Base-by-base conservation (phyloP, 75 land plant genomes). In the Picea sitchensis region DNA sequence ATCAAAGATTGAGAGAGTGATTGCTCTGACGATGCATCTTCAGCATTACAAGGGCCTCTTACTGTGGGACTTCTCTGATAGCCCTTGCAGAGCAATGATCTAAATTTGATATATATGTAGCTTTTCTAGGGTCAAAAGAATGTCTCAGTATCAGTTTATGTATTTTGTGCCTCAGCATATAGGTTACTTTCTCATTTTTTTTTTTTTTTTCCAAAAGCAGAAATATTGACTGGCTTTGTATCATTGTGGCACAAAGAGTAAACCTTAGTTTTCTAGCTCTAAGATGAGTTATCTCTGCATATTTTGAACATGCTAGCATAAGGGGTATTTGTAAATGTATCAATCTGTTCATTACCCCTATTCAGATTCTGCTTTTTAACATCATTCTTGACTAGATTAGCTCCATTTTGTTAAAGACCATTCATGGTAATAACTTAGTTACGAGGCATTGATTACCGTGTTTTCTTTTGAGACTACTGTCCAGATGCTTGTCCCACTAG, bases 151-250 rank as follows among this genome's bases (percentile, higher is more conserved):
- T 44, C 36, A 41, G 44, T 71, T 71, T 44, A n/a, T 67, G 2
- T 67, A 17, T 20, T 71, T 71, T 64, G 15, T 71, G 23, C 41
- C 44, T 47, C 20, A 44, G 47, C 74, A 18, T 32, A 18, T 71
- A 71, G 74, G 18, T 3, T 44, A 38, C 73, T 34, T 36, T 69
- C 6, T 44, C 17, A 41, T 69, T 69, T 69, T 41, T 2, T 41
- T 41, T 71, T 18, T 71, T 41, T 71, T 18, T 71, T 20, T 47
- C 74, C 26, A 17, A 71, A 71, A 44, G 56, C 74, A 71, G 23
- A 44, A 71, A 71, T 21, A 71, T 71, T 71, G n/a, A 18, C 51
- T 11, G 56, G 56, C 12, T 9, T 20, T 71, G 74, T 15, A 71
- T 71, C 26, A 20, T 71, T n/a, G 36, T 11, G 56, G 51, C 74